phyloP scores from a whole-genome alignment of 345 rosid genomes.

The Lumnitzera littorea region DNA sequence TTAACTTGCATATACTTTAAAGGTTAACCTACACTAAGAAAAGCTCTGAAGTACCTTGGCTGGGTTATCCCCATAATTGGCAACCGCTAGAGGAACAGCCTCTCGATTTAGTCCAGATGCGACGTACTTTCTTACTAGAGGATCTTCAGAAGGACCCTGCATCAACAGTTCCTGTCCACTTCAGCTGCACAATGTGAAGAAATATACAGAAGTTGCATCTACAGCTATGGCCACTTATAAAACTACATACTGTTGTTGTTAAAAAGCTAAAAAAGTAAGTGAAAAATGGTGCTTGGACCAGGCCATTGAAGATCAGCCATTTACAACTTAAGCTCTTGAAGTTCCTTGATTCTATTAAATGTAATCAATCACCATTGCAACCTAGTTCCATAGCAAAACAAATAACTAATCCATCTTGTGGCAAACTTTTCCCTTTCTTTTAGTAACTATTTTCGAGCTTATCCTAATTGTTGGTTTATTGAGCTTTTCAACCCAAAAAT shows the following conservation, averaged over 20 bases:
- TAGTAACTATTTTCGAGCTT: too few species aligned
- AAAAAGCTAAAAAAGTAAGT: neutral
- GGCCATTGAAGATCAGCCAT: neutral
- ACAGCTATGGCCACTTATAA: too few species aligned
- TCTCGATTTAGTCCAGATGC: slow-evolving; percentile 61
- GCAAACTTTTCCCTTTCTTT: too few species aligned
- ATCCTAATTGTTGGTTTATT: too few species aligned
- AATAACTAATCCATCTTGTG: too few species aligned
- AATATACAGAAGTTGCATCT: too few species aligned
- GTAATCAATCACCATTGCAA: neutral
- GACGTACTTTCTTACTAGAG: slow-evolving; percentile 56
- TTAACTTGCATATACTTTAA: too few species aligned
- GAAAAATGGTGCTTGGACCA: neutral
- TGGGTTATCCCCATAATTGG: slow-evolving; percentile 83
- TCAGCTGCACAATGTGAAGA: neutral
- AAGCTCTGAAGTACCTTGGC: slow-evolving; percentile 40
- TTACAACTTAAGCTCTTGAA: neutral
- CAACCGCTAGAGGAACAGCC: slow-evolving; percentile 63
- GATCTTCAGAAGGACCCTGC: slow-evolving; percentile 59
- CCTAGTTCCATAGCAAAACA: too few species aligned
- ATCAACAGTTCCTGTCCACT: neutral
- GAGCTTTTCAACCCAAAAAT: too few species aligned
- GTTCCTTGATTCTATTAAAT: neutral
- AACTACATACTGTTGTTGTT: neutral
- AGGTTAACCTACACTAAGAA: too few species aligned